phyloP scores from a whole-genome alignment of 2,329 filamentous ascomycete genomes.

The Paramyrothecium roridum region DNA sequence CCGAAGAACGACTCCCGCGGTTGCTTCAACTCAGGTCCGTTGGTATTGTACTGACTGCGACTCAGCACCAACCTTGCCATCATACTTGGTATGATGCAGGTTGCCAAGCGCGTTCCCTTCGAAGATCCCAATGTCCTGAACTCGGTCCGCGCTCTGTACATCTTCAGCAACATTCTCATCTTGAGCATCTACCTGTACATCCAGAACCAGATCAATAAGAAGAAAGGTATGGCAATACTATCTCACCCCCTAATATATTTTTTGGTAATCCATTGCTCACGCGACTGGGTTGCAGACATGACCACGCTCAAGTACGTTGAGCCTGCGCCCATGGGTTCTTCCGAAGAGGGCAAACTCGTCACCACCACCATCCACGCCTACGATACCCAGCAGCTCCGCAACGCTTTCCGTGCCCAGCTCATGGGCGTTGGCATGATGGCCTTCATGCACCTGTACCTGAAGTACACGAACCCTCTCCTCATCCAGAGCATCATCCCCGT shows the following conservation, averaged over 20 bases:
- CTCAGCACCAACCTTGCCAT: slow-evolving; percentile 85
- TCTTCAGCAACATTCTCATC: slow-evolving; percentile 75
- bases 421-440: slow-evolving; percentile 98
- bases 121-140: slow-evolving; percentile 70
- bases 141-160: slow-evolving; percentile 51
- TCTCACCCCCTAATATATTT: not conserved
- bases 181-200: slow-evolving; percentile 81
- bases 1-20: no score
- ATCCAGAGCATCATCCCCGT: slow-evolving; percentile 98
- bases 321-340: slow-evolving; percentile 86
- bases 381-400: slow-evolving; percentile 81
- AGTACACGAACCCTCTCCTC: slow-evolving; percentile 98
- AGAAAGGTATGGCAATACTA: slow-evolving; percentile 71
- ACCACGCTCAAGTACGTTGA: slow-evolving; percentile 99
- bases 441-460: slow-evolving; percentile 98
- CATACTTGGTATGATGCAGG: slow-evolving; percentile 98
- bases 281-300: slow-evolving; percentile 63
- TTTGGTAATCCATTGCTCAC: slow-evolving; percentile 8
- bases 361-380: slow-evolving; percentile 97
- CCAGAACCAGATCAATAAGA: slow-evolving; percentile 82
- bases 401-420: slow-evolving; percentile 82
- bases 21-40: not conserved
- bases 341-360: slow-evolving; percentile 92
- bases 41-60: slow-evolving; percentile 11
- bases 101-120: slow-evolving; percentile 92